Conservation (phyloP, 192 early-diverging fungal species). For the Mortierella antarctica region DNA sequence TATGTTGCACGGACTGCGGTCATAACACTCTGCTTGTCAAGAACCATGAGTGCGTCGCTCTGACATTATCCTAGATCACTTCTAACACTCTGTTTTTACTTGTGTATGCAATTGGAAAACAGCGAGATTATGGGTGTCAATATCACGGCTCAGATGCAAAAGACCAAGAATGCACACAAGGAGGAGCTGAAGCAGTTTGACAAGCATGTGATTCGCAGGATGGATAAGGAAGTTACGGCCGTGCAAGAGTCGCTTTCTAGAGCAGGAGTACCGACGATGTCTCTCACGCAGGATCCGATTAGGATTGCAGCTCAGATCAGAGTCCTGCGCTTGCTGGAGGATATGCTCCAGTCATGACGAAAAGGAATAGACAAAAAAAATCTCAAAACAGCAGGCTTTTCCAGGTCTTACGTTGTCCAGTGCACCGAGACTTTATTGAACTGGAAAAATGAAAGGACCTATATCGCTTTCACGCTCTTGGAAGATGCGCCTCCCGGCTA, state of each 20-base stretch:
- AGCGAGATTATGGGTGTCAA: slow-evolving; percentile 49
- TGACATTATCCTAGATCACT: background rate
- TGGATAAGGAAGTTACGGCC: slow-evolving; percentile 22
- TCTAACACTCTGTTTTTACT: background rate
- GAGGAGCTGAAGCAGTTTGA: slow-evolving; percentile 32
- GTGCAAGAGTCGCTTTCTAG: slow-evolving; percentile 17
- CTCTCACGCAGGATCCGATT: slow-evolving; percentile 7
- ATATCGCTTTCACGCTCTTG: no score
- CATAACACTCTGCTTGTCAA: background rate
- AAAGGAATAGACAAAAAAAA: background rate
- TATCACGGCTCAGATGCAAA: slow-evolving; percentile 1
- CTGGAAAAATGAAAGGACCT: no score
- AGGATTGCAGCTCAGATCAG: slow-evolving; percentile 33
- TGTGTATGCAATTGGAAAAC: background rate
- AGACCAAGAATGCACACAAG: slow-evolving; percentile 11
- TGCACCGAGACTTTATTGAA: no score
- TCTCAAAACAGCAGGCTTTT: background rate
- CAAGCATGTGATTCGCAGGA: slow-evolving; percentile 14
- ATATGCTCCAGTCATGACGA: slow-evolving; percentile 27
- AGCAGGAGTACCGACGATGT: slow-evolving; percentile 25
- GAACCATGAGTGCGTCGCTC: background rate
- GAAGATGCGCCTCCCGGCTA: background rate
- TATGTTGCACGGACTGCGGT: slow-evolving; percentile 1
- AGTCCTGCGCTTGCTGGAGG: slow-evolving; percentile 35
- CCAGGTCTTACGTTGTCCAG: no score